Base-by-base conservation (phyloP, 169 alveolate genomes). In the Cryptosporidium muris region DNA sequence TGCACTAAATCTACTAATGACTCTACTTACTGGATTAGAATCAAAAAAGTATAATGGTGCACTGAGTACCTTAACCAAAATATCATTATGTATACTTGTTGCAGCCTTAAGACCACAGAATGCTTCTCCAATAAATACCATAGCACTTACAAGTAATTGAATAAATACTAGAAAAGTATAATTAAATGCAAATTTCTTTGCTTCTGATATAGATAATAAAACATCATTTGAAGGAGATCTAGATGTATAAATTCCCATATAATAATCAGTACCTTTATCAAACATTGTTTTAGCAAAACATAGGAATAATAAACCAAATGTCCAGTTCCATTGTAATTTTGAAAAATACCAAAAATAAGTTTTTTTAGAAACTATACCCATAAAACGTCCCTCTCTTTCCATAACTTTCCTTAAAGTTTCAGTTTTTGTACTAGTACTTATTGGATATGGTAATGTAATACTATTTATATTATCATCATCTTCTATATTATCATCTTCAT, bases 1-100 rank as follows among this genome's bases (percentile, higher is more conserved):
- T 47, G 91, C 90, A 12, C 94, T 63, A 54, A 92, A 89, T 25
- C 95, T 65, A 36, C 91, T 92, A 8, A 92, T 53, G 2, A 90
- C 81, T 54, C 93, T 80, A 3, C 95, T 95, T 3, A 90, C 82
- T 25, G 93, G 91, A 54, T 90, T 90, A 51, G 85, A 80, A 53
- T 91, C 94, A 68, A 91, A 91, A 65, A 92, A 92, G 67, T 68
- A 80, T 45, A 92, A 48, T 4, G 94, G 93, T 38, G 93, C 93
- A n/a, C 36, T 68, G 51, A 88, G 62, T 1, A 88, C 63, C 11
- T 67, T 89, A n/a, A 42, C 67, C 67, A 89, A 58, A 16, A 88
- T 66, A 48, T 64, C 48, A 12, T 81, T 42, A 58, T 90, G 93
- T 4, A 88, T 62, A 6, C 8, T 48, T 5, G n/a, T 34, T 3